phyloP scores from a whole-genome alignment of 441 rosid species.

The Syzygium syzygioides region DNA sequence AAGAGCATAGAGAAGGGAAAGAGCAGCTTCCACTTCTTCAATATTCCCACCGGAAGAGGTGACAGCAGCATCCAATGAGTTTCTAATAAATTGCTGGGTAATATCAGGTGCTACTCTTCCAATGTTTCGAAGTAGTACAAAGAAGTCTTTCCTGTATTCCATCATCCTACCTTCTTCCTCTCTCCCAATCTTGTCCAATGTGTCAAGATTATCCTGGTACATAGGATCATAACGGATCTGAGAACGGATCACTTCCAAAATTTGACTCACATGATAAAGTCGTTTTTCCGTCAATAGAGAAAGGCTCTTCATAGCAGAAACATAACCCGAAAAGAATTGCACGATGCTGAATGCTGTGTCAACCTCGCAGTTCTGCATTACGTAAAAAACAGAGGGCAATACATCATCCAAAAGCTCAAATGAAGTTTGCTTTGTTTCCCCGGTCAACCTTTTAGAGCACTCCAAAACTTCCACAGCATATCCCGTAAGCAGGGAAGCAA shows the following conservation, averaged over 20 bases:
- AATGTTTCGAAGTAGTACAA: conserved; percentile 73
- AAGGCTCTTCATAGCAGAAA: conserved; percentile 68
- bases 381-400: conserved; percentile 71
- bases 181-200: conserved; percentile 74
- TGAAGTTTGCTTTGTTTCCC: conserved; percentile 47
- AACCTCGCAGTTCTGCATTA: conserved; percentile 70
- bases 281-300: conserved; percentile 69
- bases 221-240: conserved; percentile 73
- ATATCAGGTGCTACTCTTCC: conserved; percentile 87
- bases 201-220: conserved; percentile 60
- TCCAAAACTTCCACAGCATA: conserved; percentile 86
- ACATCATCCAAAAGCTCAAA: conserved; percentile 76
- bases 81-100: conserved; percentile 66
- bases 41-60: conserved; percentile 60
- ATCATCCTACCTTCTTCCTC: conserved; percentile 91
- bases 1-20: conserved; percentile 80
- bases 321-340: conserved; percentile 78
- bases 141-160: conserved; percentile 80
- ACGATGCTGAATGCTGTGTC: conserved; percentile 57
- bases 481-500: conserved; percentile 68
- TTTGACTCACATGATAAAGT: conserved; percentile 53
- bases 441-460: conserved; percentile 66
- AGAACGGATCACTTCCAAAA: conserved; percentile 70
- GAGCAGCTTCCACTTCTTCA: conserved; percentile 95
- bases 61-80: conserved; percentile 59